Percentiles rank a stretch among this genome's conserved stretches.
Evolutionary conservation across 495 filamentous ascomycete species (phyloP).

Genomic region (Neurospora tetraspora): DNA sequence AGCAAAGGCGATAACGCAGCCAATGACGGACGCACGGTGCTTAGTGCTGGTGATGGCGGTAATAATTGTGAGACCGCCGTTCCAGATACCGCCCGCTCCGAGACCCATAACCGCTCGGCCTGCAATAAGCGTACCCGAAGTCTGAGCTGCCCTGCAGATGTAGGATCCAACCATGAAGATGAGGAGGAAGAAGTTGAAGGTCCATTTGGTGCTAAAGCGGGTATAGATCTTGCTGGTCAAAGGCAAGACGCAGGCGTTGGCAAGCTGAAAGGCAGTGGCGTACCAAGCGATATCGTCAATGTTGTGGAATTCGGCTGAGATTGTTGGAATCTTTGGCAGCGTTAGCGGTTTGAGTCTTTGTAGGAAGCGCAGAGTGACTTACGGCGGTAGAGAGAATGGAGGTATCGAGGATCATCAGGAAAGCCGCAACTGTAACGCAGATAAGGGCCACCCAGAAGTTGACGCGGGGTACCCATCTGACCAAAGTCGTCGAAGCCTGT

Average conservation of each 20-base stretch:
- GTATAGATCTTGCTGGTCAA: constrained; percentile 44
- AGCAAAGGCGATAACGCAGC: constrained; percentile 37
- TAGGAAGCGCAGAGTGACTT: background rate
- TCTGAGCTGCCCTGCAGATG: constrained; percentile 40
- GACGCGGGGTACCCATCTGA: background rate
- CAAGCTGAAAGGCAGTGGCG: constrained; percentile 40
- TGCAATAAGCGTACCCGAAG: constrained; percentile 38
- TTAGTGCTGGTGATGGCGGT: constrained; percentile 23
- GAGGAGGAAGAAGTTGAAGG: constrained; percentile 29
- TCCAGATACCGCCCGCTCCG: constrained; percentile 32
- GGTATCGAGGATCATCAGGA: constrained; percentile 41
- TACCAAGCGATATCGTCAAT: constrained; percentile 45
- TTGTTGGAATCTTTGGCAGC: constrained; percentile 27
- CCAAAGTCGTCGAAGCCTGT: background rate
- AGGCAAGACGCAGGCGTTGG: constrained; percentile 39
- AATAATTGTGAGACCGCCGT: constrained; percentile 29
- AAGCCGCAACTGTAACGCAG: constrained; percentile 27
- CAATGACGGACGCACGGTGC: constrained; percentile 27
- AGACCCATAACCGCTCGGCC: constrained; percentile 47
- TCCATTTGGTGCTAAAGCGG: constrained; percentile 33
- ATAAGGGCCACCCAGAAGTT: constrained; percentile 5
- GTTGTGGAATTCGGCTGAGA: constrained; percentile 38
- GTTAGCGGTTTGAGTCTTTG: background rate
- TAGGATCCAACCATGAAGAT: constrained; percentile 40
- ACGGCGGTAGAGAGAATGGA: constrained; percentile 41